Base-by-base conservation (phyloP, 164 flowering plant species). In the Vitis vinifera region DNA sequence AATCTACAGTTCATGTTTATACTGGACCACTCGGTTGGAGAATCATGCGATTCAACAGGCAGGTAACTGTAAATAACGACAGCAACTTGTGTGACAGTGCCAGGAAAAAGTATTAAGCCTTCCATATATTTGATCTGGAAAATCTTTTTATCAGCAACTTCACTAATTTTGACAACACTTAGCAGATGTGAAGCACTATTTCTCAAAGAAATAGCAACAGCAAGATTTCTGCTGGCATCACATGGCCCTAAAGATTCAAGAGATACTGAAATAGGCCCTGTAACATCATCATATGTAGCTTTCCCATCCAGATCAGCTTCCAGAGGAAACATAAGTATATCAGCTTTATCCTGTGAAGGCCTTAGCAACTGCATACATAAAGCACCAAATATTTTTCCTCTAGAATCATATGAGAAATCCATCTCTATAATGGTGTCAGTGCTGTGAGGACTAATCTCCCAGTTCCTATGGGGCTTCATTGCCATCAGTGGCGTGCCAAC, bases 51-150 rank as follows among this genome's bases (percentile, higher is more conserved):
- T 55, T 71, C 66, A 55, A 17, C 51, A 61, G 64, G 68, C n/a
- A 69, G 4, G 23, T 53, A 70, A 70, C 67, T 47, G 68, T 81
- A 87, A 52, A 76, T 66, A 68, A 86, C 62, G 17, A 84, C 59
- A 70, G 94, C 91, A 51, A 85, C 81, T 73, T 77, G 86, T 51
- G 97, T 89, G 16, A 68, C 62, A 60, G 86, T 75, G 16, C 84
- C 85, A 23, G 96, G 97, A 57, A 85, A 84, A 63, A 93, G 87
- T 44, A 93, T 50, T 66, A 93, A 81, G 52, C 91, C 90, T 67
- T 87, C 84, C 59, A 78, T 62, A 70, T 84, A 84, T 71, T 86
- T 85, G 51, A 87, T 80, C 52, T 78, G 77, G 65, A 93, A 82
- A 71, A 69, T 27, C 56, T 80, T 68, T 9, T 49, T 29, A 13